These are phyloP conservation scores for Metschnikowia anglica DNA, from an alignment of 805 yeast genomes.

Conservation along the genomic window DNA sequence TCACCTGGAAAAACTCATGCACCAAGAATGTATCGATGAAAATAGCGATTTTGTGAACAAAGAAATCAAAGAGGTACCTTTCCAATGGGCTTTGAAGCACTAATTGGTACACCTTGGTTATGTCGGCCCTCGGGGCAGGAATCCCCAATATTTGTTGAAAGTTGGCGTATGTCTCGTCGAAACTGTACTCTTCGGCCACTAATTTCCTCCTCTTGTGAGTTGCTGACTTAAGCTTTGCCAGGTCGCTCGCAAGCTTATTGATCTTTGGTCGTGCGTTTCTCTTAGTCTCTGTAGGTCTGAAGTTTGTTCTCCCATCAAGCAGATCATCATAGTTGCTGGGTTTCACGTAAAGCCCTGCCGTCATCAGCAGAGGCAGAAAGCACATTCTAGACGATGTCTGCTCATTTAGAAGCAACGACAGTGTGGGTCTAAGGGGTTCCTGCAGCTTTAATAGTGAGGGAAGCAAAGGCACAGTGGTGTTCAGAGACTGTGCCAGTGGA, in stretches of 20 bases:
- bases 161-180: slow-evolving; percentile 26
- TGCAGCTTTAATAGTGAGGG: slow-evolving; percentile 3
- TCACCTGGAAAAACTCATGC: slow-evolving; percentile 28
- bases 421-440: not conserved
- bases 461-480: not conserved
- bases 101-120: slow-evolving; percentile 13
- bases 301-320: slow-evolving; percentile 17
- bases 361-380: not conserved
- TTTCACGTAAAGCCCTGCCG: not conserved
- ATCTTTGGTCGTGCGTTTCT: slow-evolving; percentile 38
- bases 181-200: slow-evolving; percentile 24
- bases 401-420: not conserved
- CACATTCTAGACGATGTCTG: not conserved
- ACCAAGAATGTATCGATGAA: slow-evolving; percentile 36
- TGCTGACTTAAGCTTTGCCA: slow-evolving; percentile 4
- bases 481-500: not conserved
- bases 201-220: slow-evolving; percentile 3
- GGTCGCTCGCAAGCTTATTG: slow-evolving; percentile 29
- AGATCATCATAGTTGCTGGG: not conserved
- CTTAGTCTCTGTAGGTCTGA: slow-evolving; percentile 39
- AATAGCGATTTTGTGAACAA: slow-evolving; percentile 29
- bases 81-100: slow-evolving; percentile 26
- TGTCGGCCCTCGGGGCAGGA: slow-evolving; percentile 13
- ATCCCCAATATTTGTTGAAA: slow-evolving; percentile 27
- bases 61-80: slow-evolving; percentile 33